Base-by-base conservation (phyloP, 805 yeast genomes). In the Teunomyces panamensis region DNA sequence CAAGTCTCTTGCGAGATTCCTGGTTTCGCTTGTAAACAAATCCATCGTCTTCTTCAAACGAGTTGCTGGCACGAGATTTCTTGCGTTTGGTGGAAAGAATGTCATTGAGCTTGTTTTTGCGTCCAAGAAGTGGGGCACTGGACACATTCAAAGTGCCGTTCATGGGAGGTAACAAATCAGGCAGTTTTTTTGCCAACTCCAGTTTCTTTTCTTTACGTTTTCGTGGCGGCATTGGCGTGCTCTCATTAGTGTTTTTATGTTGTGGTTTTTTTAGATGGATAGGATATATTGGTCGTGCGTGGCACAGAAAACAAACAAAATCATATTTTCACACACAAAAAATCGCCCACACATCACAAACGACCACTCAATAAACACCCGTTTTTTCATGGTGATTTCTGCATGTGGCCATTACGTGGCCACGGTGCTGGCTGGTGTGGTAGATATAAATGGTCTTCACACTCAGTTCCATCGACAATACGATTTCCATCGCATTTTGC, bases 21-120 rank as follows among this genome's bases (percentile, higher is more conserved):
- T 51, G 48, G 56, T 61, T 57, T 39, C 71, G 49, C 39, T 64
- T 64, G 49, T 63, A 67, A 16, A 60, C 50, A 46, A 68, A 68
- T 13, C 68, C 73, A 29, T 65, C 71, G 49, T 67, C 72, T 35
- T 65, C 69, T 44, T 60, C 66, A 26, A 50, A 48, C 49, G 52
- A 36, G 39, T 46, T 33, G 32, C 46, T 30, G 10, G 41, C 26
- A 11, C 41, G 27, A 5, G 30, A 11, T 37, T 37, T 37, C 30
- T 37, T 37, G 41, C 41, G 41, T 20, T 37, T 37, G 30, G 41
- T 37, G 3, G 41, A 20, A 13, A 37, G 41, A 10, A 37, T n/a
- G 49, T 59, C 59, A 33, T 49, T 57, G 43, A 59, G 49, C 36
- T 47, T 34, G 49, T 59, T 59, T 44, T 55, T 59, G 34, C 63